Conservation (phyloP, 768 basidiomycete genomes). For the Phlegmacium glaucopus region DNA sequence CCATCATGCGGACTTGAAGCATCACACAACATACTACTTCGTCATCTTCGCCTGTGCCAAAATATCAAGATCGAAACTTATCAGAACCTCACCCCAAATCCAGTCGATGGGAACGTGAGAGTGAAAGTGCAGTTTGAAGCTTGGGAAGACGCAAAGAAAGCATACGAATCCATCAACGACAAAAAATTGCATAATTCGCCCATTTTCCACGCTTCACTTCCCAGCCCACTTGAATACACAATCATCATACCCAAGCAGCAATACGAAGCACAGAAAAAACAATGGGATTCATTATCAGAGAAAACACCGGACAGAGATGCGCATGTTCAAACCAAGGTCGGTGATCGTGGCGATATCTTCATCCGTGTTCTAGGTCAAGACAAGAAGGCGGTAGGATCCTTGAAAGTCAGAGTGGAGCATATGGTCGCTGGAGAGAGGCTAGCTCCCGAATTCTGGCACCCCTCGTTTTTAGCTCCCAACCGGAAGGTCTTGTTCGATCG, state of each 20-base stretch:
- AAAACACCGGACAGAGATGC: slow-evolving; percentile 28
- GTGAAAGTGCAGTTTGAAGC: slow-evolving; percentile 44
- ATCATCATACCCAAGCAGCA: slow-evolving; percentile 46
- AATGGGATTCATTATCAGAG: slow-evolving; percentile 46
- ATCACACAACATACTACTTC: slow-evolving; percentile 2
- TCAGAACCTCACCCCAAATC: slow-evolving; percentile 5
- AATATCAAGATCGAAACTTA: slow-evolving; percentile 15
- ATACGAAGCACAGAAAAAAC: slow-evolving; percentile 44
- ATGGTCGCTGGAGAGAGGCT: slow-evolving; percentile 49
- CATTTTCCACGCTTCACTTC: slow-evolving; percentile 37
- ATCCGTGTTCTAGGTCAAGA: slow-evolving; percentile 49
- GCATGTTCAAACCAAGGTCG: slow-evolving; percentile 17
- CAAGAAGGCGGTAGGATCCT: slow-evolving; percentile 48
- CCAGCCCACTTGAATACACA: slow-evolving; percentile 48
- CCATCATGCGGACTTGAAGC: slow-evolving; percentile 6
- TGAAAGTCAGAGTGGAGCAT: slow-evolving; percentile 60
- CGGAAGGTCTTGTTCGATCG: slow-evolving; percentile 32
- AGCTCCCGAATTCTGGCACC: slow-evolving; percentile 46
- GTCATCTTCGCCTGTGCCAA: slow-evolving; percentile 2
- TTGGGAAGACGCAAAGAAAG: slow-evolving; percentile 45
- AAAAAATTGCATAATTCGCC: slow-evolving; percentile 29
- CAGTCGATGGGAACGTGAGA: slow-evolving; percentile 9
- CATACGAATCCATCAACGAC: slow-evolving; percentile 32
- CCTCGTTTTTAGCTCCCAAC: slow-evolving; percentile 28
- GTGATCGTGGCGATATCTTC: slow-evolving; percentile 22